A percentile compares a stretch with the other conserved stretches of the same genome.
Conservation (phyloP, 345 rosid species). For the Alliaria petiolata region DNA sequence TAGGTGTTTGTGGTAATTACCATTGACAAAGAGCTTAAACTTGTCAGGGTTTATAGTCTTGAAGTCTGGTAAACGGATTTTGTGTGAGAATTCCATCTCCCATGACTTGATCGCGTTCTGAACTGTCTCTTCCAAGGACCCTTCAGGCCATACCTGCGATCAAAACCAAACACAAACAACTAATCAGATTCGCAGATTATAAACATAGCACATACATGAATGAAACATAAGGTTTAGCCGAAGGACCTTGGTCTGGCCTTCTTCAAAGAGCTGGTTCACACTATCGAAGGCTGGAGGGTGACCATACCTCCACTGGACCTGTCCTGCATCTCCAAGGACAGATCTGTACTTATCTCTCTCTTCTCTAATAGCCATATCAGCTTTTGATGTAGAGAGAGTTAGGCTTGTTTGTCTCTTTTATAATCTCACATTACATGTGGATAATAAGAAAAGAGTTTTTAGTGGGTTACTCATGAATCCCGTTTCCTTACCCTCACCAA, state of each 20-base stretch:
- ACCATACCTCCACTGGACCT: constrained; percentile 61
- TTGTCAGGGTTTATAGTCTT: constrained; percentile 65
- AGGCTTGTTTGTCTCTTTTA: constrained; percentile 6
- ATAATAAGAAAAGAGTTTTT: neutral
- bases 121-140: constrained; percentile 70
- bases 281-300: constrained; percentile 49
- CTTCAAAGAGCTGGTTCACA: constrained; percentile 63
- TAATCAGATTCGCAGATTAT: neutral
- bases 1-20: constrained; percentile 29
- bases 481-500: neutral
- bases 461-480: neutral
- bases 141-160: constrained; percentile 69
- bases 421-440: constrained; percentile 7
- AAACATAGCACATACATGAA: neutral
- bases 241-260: constrained; percentile 62
- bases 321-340: constrained; percentile 38
- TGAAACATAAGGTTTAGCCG: neutral
- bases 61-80: constrained; percentile 61
- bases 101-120: constrained; percentile 81
- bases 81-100: constrained; percentile 89
- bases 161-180: neutral
- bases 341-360: constrained; percentile 62
- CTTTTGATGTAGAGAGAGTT: constrained; percentile 8
- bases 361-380: constrained; percentile 30
- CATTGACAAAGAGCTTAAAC: constrained; percentile 73